Conservation (phyloP, 805 yeast species). For the Starmerella powellii region DNA sequence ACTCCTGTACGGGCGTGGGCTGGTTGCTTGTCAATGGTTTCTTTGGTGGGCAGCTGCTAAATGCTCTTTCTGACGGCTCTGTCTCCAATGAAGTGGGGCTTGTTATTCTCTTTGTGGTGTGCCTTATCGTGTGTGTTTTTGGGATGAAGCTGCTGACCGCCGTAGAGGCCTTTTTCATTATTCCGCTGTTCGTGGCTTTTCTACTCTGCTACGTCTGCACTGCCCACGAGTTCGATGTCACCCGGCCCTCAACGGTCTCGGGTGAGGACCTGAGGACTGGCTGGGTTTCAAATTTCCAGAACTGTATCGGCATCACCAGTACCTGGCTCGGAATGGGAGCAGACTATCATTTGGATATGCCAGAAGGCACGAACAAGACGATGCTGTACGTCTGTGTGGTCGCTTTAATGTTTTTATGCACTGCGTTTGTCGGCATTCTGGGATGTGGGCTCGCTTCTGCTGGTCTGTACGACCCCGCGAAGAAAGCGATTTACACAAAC, state of each 20-base stretch:
- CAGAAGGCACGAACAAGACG: conserved; percentile 50
- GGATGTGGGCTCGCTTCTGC: conserved; percentile 61
- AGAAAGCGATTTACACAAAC: conserved; percentile 38
- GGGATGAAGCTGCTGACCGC: conserved; percentile 63
- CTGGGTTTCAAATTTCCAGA: conserved; percentile 58
- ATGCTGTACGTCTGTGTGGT: conserved; percentile 51
- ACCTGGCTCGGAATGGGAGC: conserved; percentile 86
- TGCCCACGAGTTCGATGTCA: conserved; percentile 28
- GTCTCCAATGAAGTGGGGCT: conserved; percentile 68
- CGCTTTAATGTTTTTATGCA: conserved; percentile 55
- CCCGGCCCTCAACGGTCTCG: conserved; percentile 33
- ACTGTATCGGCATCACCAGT: conserved; percentile 65
- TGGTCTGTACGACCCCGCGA: conserved; percentile 40
- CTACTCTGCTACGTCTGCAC: conserved; percentile 49
- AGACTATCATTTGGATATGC: conserved; percentile 72
- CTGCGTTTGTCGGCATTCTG: conserved; percentile 61
- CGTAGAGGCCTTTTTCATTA: conserved; percentile 55
- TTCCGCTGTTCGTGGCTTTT: conserved; percentile 59
- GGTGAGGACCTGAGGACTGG: conserved; percentile 38
- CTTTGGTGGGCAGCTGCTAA: conserved; percentile 73
- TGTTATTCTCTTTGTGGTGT: conserved; percentile 50
- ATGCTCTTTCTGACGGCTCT: conserved; percentile 49
- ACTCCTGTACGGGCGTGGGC: conserved; percentile 70
- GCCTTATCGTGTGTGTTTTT: conserved; percentile 57
- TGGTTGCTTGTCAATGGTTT: conserved; percentile 90